Base-by-base conservation (phyloP, 805 yeast species). In the Torulaspora quercuum region DNA sequence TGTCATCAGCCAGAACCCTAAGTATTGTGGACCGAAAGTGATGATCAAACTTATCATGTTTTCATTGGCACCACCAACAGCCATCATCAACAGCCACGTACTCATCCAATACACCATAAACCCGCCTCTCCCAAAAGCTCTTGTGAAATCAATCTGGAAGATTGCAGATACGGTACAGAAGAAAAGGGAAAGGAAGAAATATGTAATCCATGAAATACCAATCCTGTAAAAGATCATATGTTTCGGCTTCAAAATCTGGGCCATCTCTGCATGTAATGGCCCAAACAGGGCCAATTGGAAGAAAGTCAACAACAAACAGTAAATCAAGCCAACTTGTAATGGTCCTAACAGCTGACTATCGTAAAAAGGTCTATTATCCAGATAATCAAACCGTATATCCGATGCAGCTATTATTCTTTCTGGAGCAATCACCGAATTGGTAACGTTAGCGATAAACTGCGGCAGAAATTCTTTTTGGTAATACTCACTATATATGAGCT, bases 61-160 rank as follows among this genome's bases (percentile, higher is more conserved):
- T 59, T 84, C 92, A 52, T 79, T 81, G 19, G 81, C 78, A 28
- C 82, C 75, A 41, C 94, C 94, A 22, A 82, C 81, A 1, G 89
- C 85, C 44, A 77, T 63, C 85, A 84, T 78, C 5, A 85, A 73
- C 33, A 84, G 48, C 55, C 65, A 84, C 5, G 78, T 69, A 21
- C 77, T 48, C 75, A 80, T 70, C 94, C 94, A 85, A 44, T 73
- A 74, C 1, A 83, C 78, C 25, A 84, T 70, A 58, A 83, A 83
- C 0, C 94, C 94, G 6, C 78, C 75, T 19, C 60, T 67, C 1
- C 86, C 88, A 63, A 76, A 82, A 0, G 84, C 62, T 2, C 36
- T 50, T 9, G 74, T 69, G 54, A 80, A 73, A 48, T 76, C 73
- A 19, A 81, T 69, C 50, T 81, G 86, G 66, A 77, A 79, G 1